Conservation (phyloP, 768 basidiomycete species). For the Tricholoma sp. region DNA sequence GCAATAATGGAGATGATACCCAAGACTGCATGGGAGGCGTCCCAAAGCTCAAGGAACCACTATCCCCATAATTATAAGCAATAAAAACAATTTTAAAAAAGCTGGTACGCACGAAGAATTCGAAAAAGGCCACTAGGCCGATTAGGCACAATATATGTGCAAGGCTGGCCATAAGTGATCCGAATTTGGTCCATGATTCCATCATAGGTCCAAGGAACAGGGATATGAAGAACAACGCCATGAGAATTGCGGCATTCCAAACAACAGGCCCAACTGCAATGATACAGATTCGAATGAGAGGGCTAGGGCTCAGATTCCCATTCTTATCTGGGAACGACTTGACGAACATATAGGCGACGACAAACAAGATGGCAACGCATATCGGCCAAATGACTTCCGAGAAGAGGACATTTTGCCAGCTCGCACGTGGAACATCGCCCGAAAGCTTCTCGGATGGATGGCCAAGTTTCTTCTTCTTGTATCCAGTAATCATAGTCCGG, state of each 20-base stretch:
- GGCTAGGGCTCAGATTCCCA: constrained; percentile 68
- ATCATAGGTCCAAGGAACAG: constrained; percentile 90
- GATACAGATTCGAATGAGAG: constrained; percentile 84
- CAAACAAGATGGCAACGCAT: constrained; percentile 68
- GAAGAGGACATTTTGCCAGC: constrained; percentile 78
- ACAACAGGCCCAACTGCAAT: constrained; percentile 90
- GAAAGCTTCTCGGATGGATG: constrained; percentile 97
- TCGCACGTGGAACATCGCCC: constrained; percentile 88
- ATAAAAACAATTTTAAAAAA: constrained; percentile 14
- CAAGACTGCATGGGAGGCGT: constrained; percentile 93
- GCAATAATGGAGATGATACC: constrained; percentile 87
- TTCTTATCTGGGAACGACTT: constrained; percentile 76
- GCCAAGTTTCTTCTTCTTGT: constrained; percentile 98
- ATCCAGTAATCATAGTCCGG: constrained; percentile 96
- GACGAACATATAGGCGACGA: constrained; percentile 88
- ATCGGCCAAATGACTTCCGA: constrained; percentile 83
- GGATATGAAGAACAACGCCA: constrained; percentile 87
- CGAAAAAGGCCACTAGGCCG: constrained; percentile 87
- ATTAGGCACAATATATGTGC: constrained; percentile 82
- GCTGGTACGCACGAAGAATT: constrained; percentile 79
- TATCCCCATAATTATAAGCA: constrained; percentile 24
- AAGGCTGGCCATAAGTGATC: constrained; percentile 85
- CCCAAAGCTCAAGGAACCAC: constrained; percentile 98
- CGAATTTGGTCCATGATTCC: constrained; percentile 81
- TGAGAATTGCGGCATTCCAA: constrained; percentile 87